phyloP scores from a whole-genome alignment of 805 yeast species.

The Metschnikowia gelsemii region DNA sequence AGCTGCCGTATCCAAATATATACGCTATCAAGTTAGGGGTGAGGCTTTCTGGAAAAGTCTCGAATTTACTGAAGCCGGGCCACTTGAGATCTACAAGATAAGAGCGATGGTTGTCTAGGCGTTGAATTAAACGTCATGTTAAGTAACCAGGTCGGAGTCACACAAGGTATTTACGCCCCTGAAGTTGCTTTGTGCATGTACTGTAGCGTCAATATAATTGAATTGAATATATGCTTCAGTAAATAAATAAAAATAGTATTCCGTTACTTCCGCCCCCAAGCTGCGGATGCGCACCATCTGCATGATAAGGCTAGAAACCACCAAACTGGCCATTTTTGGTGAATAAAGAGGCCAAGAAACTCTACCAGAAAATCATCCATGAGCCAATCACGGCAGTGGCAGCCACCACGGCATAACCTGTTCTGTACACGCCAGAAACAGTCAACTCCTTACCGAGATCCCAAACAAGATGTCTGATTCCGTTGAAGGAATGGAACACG shows the following conservation, averaged over 20 bases:
- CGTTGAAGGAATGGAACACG: constrained; percentile 82
- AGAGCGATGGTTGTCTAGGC: too few relatives aligned
- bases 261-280: not conserved
- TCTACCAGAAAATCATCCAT: constrained; percentile 49
- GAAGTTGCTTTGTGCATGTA: not conserved
- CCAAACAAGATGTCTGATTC: constrained; percentile 93
- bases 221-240: constrained; percentile 9
- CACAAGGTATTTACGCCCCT: not conserved
- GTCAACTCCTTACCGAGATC: constrained; percentile 81
- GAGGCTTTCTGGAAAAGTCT: constrained; percentile 3
- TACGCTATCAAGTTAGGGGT: too few relatives aligned
- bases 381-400: constrained; percentile 58
- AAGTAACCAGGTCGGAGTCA: too few relatives aligned
- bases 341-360: too few relatives aligned
- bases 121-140: too few relatives aligned
- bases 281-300: too few relatives aligned
- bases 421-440: constrained; percentile 83
- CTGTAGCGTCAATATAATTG: constrained; percentile 7
- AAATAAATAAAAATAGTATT: constrained; percentile 2
- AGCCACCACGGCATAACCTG: constrained; percentile 84
- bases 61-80: too few relatives aligned
- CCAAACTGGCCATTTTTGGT: too few relatives aligned
- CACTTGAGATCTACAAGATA: too few relatives aligned
- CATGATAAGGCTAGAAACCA: too few relatives aligned
- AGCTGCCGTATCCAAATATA: not conserved